A percentile compares a stretch with the other conserved stretches of the same genome.
Evolutionary conservation across 176 grass and related monocot species (phyloP).

Genomic region (Musa acuminata): DNA sequence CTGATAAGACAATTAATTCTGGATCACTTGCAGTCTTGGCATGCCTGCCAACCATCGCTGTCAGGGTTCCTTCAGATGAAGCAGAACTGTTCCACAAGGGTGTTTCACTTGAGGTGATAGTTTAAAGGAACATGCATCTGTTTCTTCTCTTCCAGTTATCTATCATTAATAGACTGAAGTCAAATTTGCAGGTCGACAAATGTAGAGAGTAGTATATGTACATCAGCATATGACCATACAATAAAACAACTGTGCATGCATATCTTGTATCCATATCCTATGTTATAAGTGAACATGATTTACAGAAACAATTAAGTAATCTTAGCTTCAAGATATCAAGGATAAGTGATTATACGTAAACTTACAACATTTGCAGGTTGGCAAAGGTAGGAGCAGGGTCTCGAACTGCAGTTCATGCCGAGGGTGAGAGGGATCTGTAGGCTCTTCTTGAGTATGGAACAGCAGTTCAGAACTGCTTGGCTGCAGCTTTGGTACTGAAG

Average conservation of each 20-base stretch:
- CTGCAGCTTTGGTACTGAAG: conserved; percentile 46
- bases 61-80: conserved; percentile 95
- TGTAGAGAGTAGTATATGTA: too few relatives aligned
- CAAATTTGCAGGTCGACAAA: too few relatives aligned
- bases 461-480: conserved; percentile 79
- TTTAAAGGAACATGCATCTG: not conserved
- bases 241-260: too few relatives aligned
- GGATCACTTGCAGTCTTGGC: conserved; percentile 97
- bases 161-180: too few relatives aligned
- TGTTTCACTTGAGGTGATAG: conserved; percentile 50
- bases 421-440: conserved; percentile 58
- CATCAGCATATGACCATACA: too few relatives aligned
- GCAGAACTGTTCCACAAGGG: conserved; percentile 97
- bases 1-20: conserved; percentile 54
- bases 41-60: conserved; percentile 93
- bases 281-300: too few relatives aligned
- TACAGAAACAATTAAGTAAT: too few relatives aligned
- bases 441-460: conserved; percentile 83
- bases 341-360: not conserved
- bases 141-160: too few relatives aligned
- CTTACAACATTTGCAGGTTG: conserved; percentile 33
- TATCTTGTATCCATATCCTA: too few relatives aligned
- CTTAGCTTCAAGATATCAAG: too few relatives aligned
- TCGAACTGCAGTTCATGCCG: conserved; percentile 26
- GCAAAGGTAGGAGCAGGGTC: conserved; percentile 41